A percentile compares a stretch with the other conserved stretches of the same genome.
Evolutionary conservation across 805 yeast species (phyloP).

Genomic region (Candida lessepsii): DNA sequence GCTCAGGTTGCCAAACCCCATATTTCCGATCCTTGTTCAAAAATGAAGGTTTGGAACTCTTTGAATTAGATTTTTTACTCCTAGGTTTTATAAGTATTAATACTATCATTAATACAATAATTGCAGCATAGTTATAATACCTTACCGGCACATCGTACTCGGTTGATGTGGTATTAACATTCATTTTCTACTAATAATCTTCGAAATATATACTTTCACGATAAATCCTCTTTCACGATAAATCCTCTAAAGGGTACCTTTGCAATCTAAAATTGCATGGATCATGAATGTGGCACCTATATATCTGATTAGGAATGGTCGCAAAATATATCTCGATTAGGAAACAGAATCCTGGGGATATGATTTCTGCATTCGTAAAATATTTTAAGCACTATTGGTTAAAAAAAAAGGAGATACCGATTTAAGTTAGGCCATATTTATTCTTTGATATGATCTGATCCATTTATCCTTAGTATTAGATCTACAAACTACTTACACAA

Average conservation of each 20-base stretch:
- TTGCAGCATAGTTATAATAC: constrained; percentile 5
- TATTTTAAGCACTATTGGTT: too few relatives aligned
- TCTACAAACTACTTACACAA: too few relatives aligned
- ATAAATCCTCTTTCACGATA: too few relatives aligned
- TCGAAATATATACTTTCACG: too few relatives aligned
- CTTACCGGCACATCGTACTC: constrained; percentile 1
- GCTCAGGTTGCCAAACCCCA: constrained; percentile 57
- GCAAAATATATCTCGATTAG: constrained; percentile 3
- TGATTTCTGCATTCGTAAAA: background rate
- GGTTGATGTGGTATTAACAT: background rate
- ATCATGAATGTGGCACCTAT: background rate
- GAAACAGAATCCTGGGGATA: constrained; percentile 1
- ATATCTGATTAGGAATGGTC: constrained; percentile 3
- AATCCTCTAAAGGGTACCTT: too few relatives aligned
- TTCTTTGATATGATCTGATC: too few relatives aligned
- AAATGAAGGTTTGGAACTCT: background rate
- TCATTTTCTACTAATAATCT: background rate
- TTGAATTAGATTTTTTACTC: background rate
- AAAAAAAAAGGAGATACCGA: too few relatives aligned
- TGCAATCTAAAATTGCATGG: too few relatives aligned
- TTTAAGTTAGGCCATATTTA: too few relatives aligned
- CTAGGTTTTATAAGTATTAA: background rate
- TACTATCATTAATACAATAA: constrained; percentile 1
- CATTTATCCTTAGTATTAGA: too few relatives aligned
- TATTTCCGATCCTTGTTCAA: constrained; percentile 31